These are phyloP conservation scores for Camellia granthamiana DNA, from an alignment of 148 eudicot species.

Conservation along the genomic window DNA sequence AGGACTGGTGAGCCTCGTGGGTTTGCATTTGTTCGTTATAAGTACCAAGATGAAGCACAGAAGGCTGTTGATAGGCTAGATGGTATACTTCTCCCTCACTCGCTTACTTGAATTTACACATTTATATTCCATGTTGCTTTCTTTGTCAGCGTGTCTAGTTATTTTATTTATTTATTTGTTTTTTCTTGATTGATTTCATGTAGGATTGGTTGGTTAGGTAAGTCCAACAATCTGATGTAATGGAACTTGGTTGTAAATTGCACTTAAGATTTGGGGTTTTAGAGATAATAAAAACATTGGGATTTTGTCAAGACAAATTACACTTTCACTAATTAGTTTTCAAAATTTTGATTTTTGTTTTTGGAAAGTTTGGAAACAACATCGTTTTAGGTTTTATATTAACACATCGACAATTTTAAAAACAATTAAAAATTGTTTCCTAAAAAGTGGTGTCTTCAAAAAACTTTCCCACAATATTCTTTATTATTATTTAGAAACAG, in stretches of 20 bases:
- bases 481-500: too few relatives aligned
- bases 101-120: neutral
- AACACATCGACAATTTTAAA: too few relatives aligned
- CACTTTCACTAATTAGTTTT: too few relatives aligned
- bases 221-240: neutral
- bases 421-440: too few relatives aligned
- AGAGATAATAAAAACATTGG: too few relatives aligned
- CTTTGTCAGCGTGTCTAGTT: neutral
- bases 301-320: too few relatives aligned
- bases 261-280: too few relatives aligned
- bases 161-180: neutral
- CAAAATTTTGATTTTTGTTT: too few relatives aligned
- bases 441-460: too few relatives aligned
- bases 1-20: slow-evolving; percentile 31
- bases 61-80: slow-evolving; percentile 30
- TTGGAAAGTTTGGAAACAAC: too few relatives aligned
- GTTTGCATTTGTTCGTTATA: slow-evolving; percentile 28
- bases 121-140: neutral
- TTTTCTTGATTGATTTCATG: neutral
- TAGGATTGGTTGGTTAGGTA: neutral
- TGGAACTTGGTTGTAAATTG: neutral
- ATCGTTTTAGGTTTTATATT: too few relatives aligned
- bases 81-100: slow-evolving; percentile 8
- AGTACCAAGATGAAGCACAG: slow-evolving; percentile 30
- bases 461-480: too few relatives aligned